Percentiles rank a stretch among this genome's conserved stretches.
These are phyloP conservation scores for Penicillium bovifimosum DNA, from an alignment of 495 filamentous ascomycete species.

Conservation along the genomic window DNA sequence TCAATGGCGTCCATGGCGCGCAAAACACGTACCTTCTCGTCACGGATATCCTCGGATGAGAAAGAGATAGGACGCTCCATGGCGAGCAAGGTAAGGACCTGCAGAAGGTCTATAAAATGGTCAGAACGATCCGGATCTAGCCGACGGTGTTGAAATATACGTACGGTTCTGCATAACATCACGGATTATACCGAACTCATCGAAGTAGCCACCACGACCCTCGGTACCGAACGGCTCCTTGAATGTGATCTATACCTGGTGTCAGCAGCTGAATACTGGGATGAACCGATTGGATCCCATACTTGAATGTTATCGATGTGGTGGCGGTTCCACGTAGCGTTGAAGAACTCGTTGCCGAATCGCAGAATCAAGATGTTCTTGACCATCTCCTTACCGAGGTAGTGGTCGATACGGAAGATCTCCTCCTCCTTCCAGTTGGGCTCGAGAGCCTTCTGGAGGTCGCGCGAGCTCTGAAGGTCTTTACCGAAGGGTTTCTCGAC, in stretches of 20 bases:
- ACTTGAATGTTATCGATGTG: constrained; percentile 95
- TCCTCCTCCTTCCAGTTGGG: constrained; percentile 99
- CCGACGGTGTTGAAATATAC: constrained; percentile 10
- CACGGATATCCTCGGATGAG: constrained; percentile 95
- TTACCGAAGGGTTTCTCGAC: constrained; percentile 99
- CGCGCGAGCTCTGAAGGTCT: constrained; percentile 87
- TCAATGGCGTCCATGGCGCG: constrained; percentile 92
- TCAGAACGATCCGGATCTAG: constrained; percentile 16
- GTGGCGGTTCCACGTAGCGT: constrained; percentile 97
- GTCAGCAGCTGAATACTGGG: neutral
- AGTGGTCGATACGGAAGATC: constrained; percentile 99
- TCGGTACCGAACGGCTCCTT: constrained; percentile 99
- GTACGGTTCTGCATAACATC: constrained; percentile 94
- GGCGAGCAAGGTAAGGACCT: constrained; percentile 90
- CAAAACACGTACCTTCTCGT: constrained; percentile 95
- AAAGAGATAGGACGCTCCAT: constrained; percentile 99
- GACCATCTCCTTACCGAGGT: constrained; percentile 99
- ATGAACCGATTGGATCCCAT: constrained; percentile 4
- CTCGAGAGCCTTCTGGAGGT: constrained; percentile 89
- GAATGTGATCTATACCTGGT: constrained; percentile 70
- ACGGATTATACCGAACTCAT: constrained; percentile 98
- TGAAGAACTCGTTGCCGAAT: constrained; percentile 99
- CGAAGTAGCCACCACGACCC: constrained; percentile 97
- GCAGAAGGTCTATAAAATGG: constrained; percentile 63
- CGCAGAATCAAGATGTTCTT: constrained; percentile 99